These are phyloP conservation scores for Candida tetrigidarum DNA, from an alignment of 1,139 yeast species.

Conservation along the genomic window DNA sequence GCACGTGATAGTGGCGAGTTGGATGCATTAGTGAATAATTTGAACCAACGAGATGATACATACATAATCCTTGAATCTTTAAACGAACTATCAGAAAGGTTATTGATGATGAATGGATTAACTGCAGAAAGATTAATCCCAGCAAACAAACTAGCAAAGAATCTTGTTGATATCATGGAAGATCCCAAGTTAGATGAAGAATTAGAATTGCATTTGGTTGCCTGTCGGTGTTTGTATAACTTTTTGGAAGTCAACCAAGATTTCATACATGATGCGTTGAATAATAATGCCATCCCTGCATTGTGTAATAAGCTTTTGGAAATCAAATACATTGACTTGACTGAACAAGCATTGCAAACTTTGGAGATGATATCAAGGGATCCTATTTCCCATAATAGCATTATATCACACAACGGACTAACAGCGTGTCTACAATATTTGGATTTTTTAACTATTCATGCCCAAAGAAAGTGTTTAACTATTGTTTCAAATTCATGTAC, in stretches of 20 bases:
- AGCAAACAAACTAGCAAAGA: constrained; percentile 55
- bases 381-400: constrained; percentile 50
- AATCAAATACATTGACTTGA: constrained; percentile 83
- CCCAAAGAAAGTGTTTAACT: constrained; percentile 80
- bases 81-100: constrained; percentile 62
- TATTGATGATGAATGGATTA: constrained; percentile 70
- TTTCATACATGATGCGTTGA: constrained; percentile 65
- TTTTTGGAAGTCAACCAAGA: constrained; percentile 78
- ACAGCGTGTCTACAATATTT: constrained; percentile 71
- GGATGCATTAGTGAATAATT: constrained; percentile 42
- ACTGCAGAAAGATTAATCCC: constrained; percentile 71
- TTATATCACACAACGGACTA: constrained; percentile 64
- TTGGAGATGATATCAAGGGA: constrained; percentile 68
- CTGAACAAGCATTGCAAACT: constrained; percentile 89
- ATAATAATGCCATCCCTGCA: constrained; percentile 67
- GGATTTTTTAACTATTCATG: constrained; percentile 89
- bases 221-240: constrained; percentile 86
- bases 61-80: constrained; percentile 58
- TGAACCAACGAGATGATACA: constrained; percentile 50
- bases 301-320: constrained; percentile 72
- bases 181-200: constrained; percentile 65
- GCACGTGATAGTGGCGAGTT: constrained; percentile 34
- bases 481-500: constrained; percentile 81
- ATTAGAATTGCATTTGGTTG: constrained; percentile 78
- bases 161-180: constrained; percentile 61